Base-by-base conservation (phyloP, 208 protist species). In the Leishmania martiniquensis region DNA sequence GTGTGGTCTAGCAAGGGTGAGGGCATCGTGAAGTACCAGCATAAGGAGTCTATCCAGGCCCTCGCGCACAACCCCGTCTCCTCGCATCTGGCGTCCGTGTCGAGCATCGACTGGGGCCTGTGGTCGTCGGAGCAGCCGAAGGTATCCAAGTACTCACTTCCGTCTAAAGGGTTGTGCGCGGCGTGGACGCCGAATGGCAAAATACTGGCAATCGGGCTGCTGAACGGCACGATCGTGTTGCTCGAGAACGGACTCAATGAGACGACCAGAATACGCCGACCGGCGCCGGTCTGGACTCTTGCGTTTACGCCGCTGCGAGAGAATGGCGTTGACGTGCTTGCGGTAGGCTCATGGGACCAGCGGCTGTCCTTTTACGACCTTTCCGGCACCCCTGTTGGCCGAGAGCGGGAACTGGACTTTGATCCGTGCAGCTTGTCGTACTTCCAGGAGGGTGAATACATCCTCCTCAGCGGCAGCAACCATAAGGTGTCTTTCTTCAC, bases 321-420 rank as follows among this genome's bases (percentile, higher is more conserved):
- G 59, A 96, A 97, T 65, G 91, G 87, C 39, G 86, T 89, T 13
- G 98, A 99, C 77, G 87, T 98, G 25, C 91, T 99, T 5, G 92
- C 91, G 2, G 96, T 99, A 4, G 98, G 96, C 45, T 99, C 98
- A 66, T 99, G 98, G 98, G 97, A 98, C 85, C 89, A 98, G 70
- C 93, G 89, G 22, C 82, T 99, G 68, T 98, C 96, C n/a, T 99
- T 99, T 79, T 99, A 98, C 81, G 87, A 97, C 72, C 83, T 95
- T 32, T 91, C 86, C 54, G 98, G 98, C 13, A 85, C 89, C 10
- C 80, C 91, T 37, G 81, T 91, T 2, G 86, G 84, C 44, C 82
- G 89, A 66, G 92, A 98, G 81, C 82, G 89, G 72, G 86, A 95
- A 45, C 85, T 99, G 9, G 90, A 91, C 77, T 99, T 95, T 85